Evolutionary conservation across 371 early-diverging fungal genomes (phyloP).

Genomic region (Mortierella polycephala): DNA sequence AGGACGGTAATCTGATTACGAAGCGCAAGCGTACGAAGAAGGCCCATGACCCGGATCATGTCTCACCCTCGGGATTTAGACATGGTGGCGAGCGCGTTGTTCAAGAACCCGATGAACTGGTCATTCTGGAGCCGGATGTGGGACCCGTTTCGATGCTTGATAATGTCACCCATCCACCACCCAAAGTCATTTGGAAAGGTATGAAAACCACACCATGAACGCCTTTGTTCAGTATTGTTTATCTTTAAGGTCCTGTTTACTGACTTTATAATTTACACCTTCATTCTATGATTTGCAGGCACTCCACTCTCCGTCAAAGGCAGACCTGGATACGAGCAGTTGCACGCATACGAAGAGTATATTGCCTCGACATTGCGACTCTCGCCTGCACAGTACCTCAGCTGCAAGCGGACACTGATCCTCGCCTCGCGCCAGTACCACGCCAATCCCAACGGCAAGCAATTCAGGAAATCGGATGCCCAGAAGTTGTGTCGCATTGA

Average conservation of each 20-base stretch:
- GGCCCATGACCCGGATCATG: slow-evolving; percentile 33
- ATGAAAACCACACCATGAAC: slow-evolving; percentile 5
- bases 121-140: slow-evolving; percentile 30
- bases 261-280: neutral
- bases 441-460: slow-evolving; percentile 39
- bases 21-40: slow-evolving; percentile 44
- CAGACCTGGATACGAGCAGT: slow-evolving; percentile 40
- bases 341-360: slow-evolving; percentile 68
- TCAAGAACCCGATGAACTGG: slow-evolving; percentile 38
- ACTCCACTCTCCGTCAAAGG: slow-evolving; percentile 16
- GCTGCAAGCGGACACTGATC: slow-evolving; percentile 69
- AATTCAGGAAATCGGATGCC: slow-evolving; percentile 77
- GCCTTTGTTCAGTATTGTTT: neutral
- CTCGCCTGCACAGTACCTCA: slow-evolving; percentile 75
- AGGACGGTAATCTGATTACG: slow-evolving; percentile 12
- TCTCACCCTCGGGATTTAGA: slow-evolving; percentile 37
- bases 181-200: slow-evolving; percentile 47
- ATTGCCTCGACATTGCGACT: slow-evolving; percentile 77
- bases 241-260: neutral
- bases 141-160: slow-evolving; percentile 41
- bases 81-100: slow-evolving; percentile 53
- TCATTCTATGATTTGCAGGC: slow-evolving; percentile 14
- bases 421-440: slow-evolving; percentile 59
- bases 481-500: slow-evolving; percentile 77
- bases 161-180: slow-evolving; percentile 10